Percentiles rank a stretch among this genome's conserved stretches.
Conservation (phyloP, 352 stramenopile species). For the Globisporangium rhizosaccharum region DNA sequence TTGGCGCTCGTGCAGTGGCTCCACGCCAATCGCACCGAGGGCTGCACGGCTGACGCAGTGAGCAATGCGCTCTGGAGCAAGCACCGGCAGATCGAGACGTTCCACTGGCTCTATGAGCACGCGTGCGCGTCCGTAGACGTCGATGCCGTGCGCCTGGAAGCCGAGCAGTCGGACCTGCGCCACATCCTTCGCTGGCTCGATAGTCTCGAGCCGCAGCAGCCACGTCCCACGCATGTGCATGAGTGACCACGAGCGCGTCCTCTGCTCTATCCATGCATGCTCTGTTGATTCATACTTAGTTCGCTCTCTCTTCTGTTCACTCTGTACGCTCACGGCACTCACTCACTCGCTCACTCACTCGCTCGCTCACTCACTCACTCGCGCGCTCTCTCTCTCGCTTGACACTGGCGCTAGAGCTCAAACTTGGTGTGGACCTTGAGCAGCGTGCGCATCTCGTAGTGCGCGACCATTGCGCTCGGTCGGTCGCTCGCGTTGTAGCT, state of each 20-base stretch:
- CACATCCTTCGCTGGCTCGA: slow-evolving; percentile 10
- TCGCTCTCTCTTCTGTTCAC: no score
- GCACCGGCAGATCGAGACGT: slow-evolving; percentile 13
- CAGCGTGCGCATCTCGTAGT: slow-evolving; percentile 74
- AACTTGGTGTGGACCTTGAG: slow-evolving; percentile 60
- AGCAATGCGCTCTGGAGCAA: slow-evolving; percentile 6
- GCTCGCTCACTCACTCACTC: slow-evolving; percentile 2
- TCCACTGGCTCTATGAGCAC: slow-evolving; percentile 13
- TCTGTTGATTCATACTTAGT: no score
- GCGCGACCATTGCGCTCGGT: slow-evolving; percentile 61
- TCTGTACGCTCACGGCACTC: no score
- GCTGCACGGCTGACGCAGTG: slow-evolving; percentile 10
- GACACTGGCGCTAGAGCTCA: slow-evolving; percentile 22
- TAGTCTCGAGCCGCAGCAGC: background rate
- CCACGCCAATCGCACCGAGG: slow-evolving; percentile 11
- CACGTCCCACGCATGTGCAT: no score
- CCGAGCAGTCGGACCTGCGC: background rate
- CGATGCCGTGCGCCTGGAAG: background rate
- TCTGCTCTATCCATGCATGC: no score
- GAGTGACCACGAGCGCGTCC: background rate
- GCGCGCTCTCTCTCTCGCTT: no score
- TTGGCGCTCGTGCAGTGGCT: slow-evolving; percentile 14
- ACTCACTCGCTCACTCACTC: slow-evolving; percentile 1
- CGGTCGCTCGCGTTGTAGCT: slow-evolving; percentile 61
- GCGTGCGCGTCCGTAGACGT: background rate